phyloP scores from a whole-genome alignment of 805 yeast species.

The Yamadazyma kitorensis region DNA sequence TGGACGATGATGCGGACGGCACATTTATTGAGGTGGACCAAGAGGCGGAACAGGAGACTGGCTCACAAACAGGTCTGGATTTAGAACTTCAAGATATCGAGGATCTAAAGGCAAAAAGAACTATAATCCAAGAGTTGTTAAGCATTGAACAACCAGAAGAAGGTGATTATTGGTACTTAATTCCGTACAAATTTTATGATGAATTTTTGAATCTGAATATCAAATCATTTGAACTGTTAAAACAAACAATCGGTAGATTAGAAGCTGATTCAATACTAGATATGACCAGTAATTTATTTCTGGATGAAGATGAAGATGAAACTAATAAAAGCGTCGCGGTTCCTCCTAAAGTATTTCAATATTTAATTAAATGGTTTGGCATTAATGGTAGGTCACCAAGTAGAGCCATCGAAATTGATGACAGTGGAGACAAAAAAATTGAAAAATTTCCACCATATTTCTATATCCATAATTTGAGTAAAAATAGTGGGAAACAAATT shows the following conservation, averaged over 20 bases:
- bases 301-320: slow-evolving; percentile 15
- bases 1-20: too few relatives aligned
- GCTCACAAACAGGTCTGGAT: too few relatives aligned
- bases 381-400: slow-evolving; percentile 34
- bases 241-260: slow-evolving; percentile 43
- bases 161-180: slow-evolving; percentile 48
- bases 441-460: slow-evolving; percentile 38
- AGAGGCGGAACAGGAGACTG: too few relatives aligned
- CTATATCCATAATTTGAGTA: slow-evolving; percentile 30
- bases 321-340: slow-evolving; percentile 23
- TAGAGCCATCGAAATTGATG: slow-evolving; percentile 25
- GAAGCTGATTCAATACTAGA: slow-evolving; percentile 45
- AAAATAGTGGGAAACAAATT: slow-evolving; percentile 11
- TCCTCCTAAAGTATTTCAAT: slow-evolving; percentile 42
- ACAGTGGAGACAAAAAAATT: slow-evolving; percentile 25
- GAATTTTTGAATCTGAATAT: slow-evolving; percentile 34
- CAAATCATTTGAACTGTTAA: slow-evolving; percentile 24
- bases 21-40: too few relatives aligned
- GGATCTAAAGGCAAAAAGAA: slow-evolving; percentile 15
- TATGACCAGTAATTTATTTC: slow-evolving; percentile 41
- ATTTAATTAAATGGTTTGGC: slow-evolving; percentile 56
- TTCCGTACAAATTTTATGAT: slow-evolving; percentile 46
- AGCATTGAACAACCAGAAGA: slow-evolving; percentile 25
- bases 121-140: slow-evolving; percentile 19
- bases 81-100: slow-evolving; percentile 1